Percentiles rank a stretch among this genome's conserved stretches.
Evolutionary conservation across 371 early-diverging fungal genomes (phyloP).

Genomic region (Catenaria anguillulae): DNA sequence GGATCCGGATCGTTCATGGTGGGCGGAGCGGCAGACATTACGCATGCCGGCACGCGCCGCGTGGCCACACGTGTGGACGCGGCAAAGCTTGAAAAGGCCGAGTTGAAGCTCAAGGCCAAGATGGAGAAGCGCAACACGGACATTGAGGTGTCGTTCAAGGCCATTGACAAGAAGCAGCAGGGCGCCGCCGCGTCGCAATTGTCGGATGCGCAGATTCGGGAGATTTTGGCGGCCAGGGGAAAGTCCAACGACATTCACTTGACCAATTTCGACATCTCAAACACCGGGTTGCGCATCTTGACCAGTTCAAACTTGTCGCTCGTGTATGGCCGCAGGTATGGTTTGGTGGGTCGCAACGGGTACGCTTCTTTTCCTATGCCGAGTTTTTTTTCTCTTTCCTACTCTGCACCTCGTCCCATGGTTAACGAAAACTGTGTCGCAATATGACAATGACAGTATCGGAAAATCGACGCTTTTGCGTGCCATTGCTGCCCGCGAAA

Average conservation of each 20-base stretch:
- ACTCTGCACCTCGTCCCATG: no score
- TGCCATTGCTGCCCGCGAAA: constrained; percentile 77
- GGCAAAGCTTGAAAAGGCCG: constrained; percentile 81
- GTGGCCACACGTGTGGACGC: constrained; percentile 77
- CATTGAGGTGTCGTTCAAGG: constrained; percentile 56
- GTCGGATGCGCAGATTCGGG: constrained; percentile 43
- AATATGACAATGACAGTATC: constrained; percentile 27
- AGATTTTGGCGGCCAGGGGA: constrained; percentile 52
- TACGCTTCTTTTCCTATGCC: no score
- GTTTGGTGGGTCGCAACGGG: constrained; percentile 98
- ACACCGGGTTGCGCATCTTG: constrained; percentile 85
- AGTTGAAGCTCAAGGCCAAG: constrained; percentile 76
- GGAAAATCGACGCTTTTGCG: constrained; percentile 95
- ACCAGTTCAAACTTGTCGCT: constrained; percentile 68
- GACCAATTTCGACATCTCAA: constrained; percentile 89
- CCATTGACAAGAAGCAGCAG: constrained; percentile 50
- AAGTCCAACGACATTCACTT: constrained; percentile 87
- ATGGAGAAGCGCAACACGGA: constrained; percentile 63
- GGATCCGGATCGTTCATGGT: constrained; percentile 39
- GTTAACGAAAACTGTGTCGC: no score
- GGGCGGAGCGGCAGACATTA: constrained; percentile 36
- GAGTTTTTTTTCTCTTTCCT: no score
- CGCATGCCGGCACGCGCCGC: constrained; percentile 42
- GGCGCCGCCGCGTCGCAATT: constrained; percentile 21
- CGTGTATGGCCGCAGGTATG: constrained; percentile 84